Base-by-base conservation (phyloP, 495 filamentous ascomycete species). In the Tuber indicum region DNA sequence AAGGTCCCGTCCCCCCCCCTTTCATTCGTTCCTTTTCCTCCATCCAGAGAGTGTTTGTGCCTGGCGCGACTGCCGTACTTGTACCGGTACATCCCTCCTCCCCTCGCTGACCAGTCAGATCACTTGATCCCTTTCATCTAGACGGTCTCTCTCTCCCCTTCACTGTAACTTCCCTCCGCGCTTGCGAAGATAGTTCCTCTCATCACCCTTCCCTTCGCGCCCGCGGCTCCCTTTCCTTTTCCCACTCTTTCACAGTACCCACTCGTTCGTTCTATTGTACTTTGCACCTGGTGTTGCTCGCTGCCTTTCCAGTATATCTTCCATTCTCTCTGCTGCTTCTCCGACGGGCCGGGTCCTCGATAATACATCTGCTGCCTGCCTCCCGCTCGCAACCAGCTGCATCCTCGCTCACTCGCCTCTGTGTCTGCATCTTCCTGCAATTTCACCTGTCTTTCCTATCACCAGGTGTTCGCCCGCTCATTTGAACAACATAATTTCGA, bases 341-440 rank as follows among this genome's bases (percentile, higher is more conserved):
- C 52, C n/a, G 52, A 58, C 58, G 58, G 58, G 58, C 58, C 58
- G 58, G 58, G 58, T 36, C 58, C 58, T 36, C 58, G 58, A 66
- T 66, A 32, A 36, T 26, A 66, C 32, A 36, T 36, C 58, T 36
- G 26, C 58, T 36, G 14, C 52, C n/a, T 58, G 10, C 58, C 58
- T 62, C 58, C n/a, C 58, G 14, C n/a, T 62, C 58, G 32, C 58
- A 32, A 62, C n/a, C 26, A 66, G 58, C 17, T 66, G 58, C 58
- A 36, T 36, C 16, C 58, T 36, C 58, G 6, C 26, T 5, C 58
- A 66, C 58, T 66, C 58, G 58, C 14, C 36, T 26, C 58, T 7
- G 58, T 66, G 14, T 32, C 26, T 66, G 58, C 26, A 66, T 36
- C 26, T 66, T 19, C 36, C 58, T 36, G 58, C 58, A 36, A 66